Base-by-base conservation (phyloP, 2,329 filamentous ascomycete genomes). In the Cyphellophora attinorum region DNA sequence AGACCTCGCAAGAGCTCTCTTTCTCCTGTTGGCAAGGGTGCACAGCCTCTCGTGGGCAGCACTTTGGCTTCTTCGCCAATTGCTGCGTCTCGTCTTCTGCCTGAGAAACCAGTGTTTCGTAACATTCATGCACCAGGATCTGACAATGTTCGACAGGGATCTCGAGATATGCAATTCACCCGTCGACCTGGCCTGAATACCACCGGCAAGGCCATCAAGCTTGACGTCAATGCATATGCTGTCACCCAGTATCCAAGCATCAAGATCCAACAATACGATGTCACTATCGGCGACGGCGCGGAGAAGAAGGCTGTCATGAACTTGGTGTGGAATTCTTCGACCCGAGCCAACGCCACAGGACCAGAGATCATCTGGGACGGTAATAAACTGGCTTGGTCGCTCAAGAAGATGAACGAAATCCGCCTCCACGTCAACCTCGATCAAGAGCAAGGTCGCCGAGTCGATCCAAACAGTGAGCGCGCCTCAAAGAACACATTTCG, bases 191-290 rank as follows among this genome's bases (percentile, higher is more conserved):
- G 61, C 0, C 76, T 72, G 54, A 81, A 78, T 41, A 69, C 58
- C 0, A 61, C 65, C 5, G 79, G 78, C 2, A 72, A 69, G 41
- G 52, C 63, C 0, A 67, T 77, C 13, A 51, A 58, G 1, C 48
- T 85, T 1, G 57, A 67, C 3, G 60, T 93, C 23, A 96, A 96
- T 54, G 77, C 85, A 8, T 93, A 79, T 58, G 69, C 76, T 0
- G 78, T 95, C 35, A 59, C 55, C 0, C 59, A 64, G 6, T 74
- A 78, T 36, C 76, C 76, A 0, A 66, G 57, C 2, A 70, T 65
- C 10, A 71, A 74, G 0, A 73, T 95, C 14, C 78, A 78, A 42
- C 88, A 95, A 53, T 96, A 89, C 48, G 85, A 94, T 61, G 83
- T 88, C 16, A 53, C 69, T 3, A 69, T 89, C 28, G 74, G 77